Evolutionary conservation across 805 yeast species (phyloP).

Genomic region (Ogataea paradorogensis): DNA sequence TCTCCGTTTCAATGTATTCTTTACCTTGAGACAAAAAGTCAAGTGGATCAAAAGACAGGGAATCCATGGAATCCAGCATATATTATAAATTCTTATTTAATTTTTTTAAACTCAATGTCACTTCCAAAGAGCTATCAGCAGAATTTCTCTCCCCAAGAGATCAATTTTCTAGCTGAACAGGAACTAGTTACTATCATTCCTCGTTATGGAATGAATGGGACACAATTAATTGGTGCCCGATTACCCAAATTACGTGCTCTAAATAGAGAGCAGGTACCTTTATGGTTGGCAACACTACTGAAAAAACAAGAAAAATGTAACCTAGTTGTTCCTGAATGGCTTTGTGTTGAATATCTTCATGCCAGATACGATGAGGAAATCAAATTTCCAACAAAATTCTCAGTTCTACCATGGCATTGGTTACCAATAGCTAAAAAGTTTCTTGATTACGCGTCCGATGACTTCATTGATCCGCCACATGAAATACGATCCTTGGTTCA

Average conservation of each 20-base stretch:
- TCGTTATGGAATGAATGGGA: slow-evolving; percentile 63
- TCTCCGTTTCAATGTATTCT: slow-evolving; percentile 15
- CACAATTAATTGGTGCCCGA: slow-evolving; percentile 58
- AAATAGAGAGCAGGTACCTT: slow-evolving; percentile 66
- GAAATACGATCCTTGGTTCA: slow-evolving; percentile 68
- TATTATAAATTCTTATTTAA: background rate
- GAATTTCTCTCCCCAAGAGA: slow-evolving; percentile 70
- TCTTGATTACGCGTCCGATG: slow-evolving; percentile 69
- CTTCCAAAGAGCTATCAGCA: slow-evolving; percentile 52
- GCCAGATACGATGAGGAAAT: slow-evolving; percentile 66
- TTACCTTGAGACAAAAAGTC: slow-evolving; percentile 17
- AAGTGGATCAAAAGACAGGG: slow-evolving; percentile 23
- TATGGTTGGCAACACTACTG: slow-evolving; percentile 84
- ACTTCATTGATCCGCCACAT: slow-evolving; percentile 69
- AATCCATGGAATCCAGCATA: background rate
- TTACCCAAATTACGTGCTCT: slow-evolving; percentile 63
- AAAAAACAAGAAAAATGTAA: slow-evolving; percentile 85
- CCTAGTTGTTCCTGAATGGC: slow-evolving; percentile 85
- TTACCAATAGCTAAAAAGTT: slow-evolving; percentile 72
- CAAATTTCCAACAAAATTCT: slow-evolving; percentile 53
- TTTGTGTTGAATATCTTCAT: slow-evolving; percentile 52
- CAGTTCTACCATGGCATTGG: slow-evolving; percentile 85
- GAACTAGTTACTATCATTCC: slow-evolving; percentile 75
- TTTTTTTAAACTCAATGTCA: slow-evolving; percentile 46
- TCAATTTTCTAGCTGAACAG: slow-evolving; percentile 83